Base-by-base conservation (phyloP, 202 grass and related monocot species). In the Schoenoplectus triqueter region DNA sequence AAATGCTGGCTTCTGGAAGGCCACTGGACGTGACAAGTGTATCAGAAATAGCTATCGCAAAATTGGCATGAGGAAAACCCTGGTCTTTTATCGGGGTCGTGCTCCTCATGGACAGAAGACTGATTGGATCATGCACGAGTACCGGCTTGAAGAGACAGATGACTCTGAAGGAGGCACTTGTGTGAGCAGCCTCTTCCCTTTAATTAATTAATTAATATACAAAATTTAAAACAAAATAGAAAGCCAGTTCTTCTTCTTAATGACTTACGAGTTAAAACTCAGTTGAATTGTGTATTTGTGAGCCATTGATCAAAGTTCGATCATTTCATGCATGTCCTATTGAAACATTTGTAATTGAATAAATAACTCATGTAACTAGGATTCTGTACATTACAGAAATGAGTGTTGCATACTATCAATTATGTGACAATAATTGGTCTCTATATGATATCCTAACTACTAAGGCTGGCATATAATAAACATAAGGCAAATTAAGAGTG, bases 41-140 rank as follows among this genome's bases (percentile, higher is more conserved):
- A 99, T 99, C 96, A 90, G 96, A 85, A 96, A 88, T 84, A 92
- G 85, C 91, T 99, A 94, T 88, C 80, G 74, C 64, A 99, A 94
- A 90, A 99, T 98, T 83, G 95, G 95, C 85, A 95, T 98, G 95
- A 87, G 95, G 44, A 97, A 97, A 88, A 97, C 95, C 51, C 92
- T 97, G 72, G 95, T 97, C 56, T 97, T 97, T 90, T 97, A 97
- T 90, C 90, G 95, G 65, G 95, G 95, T 66, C 95, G 95, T 57
- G 95, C 95, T 59, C 95, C 91, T 0, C 96, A 99, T 40, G 96
- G 96, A 19, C 96, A 94, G 85, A 98, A 89, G 85, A 85, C 67
- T 20, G 88, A 90, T 80, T 90, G 88, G 88, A 90, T 90, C 80
- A 90, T 90, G 88, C 88, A 90, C 48, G 88, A 90, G 50, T 90